Evolutionary conservation across 305 asterid genomes (phyloP).

Genomic region (Fraxinus baroniana): DNA sequence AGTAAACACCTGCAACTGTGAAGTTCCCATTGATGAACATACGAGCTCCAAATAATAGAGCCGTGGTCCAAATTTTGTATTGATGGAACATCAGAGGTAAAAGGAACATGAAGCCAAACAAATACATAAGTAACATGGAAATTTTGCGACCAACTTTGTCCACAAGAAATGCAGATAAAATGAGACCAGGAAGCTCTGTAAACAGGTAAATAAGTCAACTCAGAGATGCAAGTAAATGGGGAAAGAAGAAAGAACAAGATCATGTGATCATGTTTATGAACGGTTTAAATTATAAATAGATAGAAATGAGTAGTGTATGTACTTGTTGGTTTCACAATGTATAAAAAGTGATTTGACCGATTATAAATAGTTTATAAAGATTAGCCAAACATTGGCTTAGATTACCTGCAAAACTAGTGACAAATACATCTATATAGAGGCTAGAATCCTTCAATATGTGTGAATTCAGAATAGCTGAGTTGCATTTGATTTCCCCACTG

Average conservation of each 20-base stretch:
- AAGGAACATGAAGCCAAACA: constrained; percentile 42
- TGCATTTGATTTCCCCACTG: constrained; percentile 46
- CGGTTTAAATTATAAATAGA: background rate
- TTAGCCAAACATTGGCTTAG: background rate
- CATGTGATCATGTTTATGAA: too few relatives aligned
- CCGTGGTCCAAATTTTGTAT: constrained; percentile 38
- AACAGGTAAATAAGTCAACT: constrained; percentile 2
- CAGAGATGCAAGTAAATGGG: background rate
- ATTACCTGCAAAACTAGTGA: constrained; percentile 76
- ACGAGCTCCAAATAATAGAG: constrained; percentile 59
- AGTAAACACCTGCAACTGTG: constrained; percentile 54
- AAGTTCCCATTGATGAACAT: constrained; percentile 57
- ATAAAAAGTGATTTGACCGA: too few relatives aligned
- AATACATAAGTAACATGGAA: constrained; percentile 58
- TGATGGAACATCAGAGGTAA: constrained; percentile 51
- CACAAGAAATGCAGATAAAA: constrained; percentile 54
- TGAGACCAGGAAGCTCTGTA: constrained; percentile 72
- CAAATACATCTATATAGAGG: constrained; percentile 55
- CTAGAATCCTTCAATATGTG: constrained; percentile 34
- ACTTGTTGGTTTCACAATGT: background rate
- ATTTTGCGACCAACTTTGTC: constrained; percentile 62
- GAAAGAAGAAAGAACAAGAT: constrained; percentile 9
- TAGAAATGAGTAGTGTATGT: background rate
- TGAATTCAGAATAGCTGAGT: constrained; percentile 12
- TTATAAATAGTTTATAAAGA: background rate